Evolutionary conservation across 83 land plant species (phyloP).

Genomic region (Picea abies): DNA sequence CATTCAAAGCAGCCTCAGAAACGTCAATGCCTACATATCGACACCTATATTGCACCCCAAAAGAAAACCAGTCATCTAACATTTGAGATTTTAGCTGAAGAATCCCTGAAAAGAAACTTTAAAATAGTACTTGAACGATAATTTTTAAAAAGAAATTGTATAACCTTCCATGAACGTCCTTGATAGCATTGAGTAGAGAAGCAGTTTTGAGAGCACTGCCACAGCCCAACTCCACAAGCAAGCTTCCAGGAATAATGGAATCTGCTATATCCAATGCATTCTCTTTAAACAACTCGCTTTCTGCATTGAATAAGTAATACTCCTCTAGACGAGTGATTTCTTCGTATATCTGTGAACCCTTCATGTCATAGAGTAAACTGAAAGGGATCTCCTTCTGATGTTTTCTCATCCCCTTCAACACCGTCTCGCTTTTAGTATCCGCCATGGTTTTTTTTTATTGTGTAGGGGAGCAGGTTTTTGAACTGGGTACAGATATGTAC

Average conservation of each 20-base stretch:
- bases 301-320: constrained; percentile 44
- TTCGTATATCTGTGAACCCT: constrained; percentile 38
- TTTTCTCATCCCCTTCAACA: not conserved
- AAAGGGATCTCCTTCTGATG: constrained; percentile 29
- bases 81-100: not conserved
- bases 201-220: constrained; percentile 42
- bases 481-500: not conserved
- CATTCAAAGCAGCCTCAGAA: constrained; percentile 20
- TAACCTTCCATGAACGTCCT: constrained; percentile 29
- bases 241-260: constrained; percentile 16
- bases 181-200: constrained; percentile 25
- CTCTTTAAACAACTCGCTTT: constrained; percentile 17
- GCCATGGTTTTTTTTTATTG: not conserved
- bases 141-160: not conserved
- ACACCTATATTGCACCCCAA: constrained; percentile 21
- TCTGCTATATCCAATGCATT: constrained; percentile 27
- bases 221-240: constrained; percentile 51
- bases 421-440: not conserved
- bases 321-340: constrained; percentile 37
- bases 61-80: not conserved
- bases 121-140: no score
- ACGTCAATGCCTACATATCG: constrained; percentile 48
- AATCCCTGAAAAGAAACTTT: not conserved
- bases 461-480: no score
- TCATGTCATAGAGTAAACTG: constrained; percentile 30